These are phyloP conservation scores for Phytophthora cactorum DNA, from an alignment of 352 stramenopile genomes.

Conservation along the genomic window DNA sequence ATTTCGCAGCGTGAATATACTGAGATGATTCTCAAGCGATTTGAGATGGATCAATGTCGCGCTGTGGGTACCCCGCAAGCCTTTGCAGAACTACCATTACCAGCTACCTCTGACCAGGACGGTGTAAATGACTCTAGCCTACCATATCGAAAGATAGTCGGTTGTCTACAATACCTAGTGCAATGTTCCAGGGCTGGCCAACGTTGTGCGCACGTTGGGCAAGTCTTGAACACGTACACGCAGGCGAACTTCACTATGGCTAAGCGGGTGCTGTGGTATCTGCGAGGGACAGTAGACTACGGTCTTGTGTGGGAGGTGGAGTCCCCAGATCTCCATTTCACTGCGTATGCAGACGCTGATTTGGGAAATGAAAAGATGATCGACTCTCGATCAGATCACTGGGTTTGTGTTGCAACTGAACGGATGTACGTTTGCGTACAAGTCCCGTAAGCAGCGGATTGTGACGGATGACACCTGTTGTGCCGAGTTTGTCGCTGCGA, in stretches of 20 bases:
- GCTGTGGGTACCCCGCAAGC: background rate
- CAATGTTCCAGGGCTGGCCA: background rate
- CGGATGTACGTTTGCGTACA: conserved; percentile 6
- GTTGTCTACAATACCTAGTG: no score
- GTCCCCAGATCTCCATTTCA: no score
- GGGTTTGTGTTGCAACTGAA: conserved; percentile 12
- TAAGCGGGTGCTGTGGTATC: conserved; percentile 9
- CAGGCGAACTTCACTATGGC: conserved; percentile 2
- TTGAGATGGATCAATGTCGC: background rate
- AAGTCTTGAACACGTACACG: background rate
- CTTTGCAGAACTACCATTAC: background rate
- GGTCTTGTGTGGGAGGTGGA: no score
- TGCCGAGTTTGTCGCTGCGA: conserved; percentile 12
- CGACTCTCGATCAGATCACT: conserved; percentile 3
- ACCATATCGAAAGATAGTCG: background rate
- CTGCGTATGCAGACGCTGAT: no score
- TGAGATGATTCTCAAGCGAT: background rate
- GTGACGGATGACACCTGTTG: conserved; percentile 11
- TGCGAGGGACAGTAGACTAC: conserved; percentile 3
- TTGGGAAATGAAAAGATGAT: conserved; percentile 7
- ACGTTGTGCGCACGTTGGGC: background rate
- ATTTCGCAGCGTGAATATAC: conserved; percentile 5
- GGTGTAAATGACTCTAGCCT: background rate
- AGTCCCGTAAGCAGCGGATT: conserved; percentile 1
- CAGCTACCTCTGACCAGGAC: background rate